Evolutionary conservation across 1,284 basidiomycete genomes (phyloP), one percentile per base, ranked within the genome.

Genomic region (Trichosporon coremiiforme): DNA sequence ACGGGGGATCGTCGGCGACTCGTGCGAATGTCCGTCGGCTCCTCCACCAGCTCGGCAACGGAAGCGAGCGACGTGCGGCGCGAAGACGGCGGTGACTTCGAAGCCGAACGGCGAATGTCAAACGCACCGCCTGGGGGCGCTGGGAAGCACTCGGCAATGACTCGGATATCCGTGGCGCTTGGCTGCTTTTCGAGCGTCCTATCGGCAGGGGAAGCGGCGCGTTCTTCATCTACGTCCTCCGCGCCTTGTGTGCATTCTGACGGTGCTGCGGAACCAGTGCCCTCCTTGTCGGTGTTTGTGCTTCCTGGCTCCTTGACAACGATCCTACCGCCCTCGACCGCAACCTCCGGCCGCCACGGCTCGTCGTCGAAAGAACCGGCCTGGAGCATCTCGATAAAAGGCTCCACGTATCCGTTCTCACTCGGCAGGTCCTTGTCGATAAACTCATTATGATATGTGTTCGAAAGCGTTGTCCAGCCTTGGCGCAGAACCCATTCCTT

Each of bases 381-480:
- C 17, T 60, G 29, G 9, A 60, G 57, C 57, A 60, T 33, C 31
- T 60, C 57, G 31, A 60, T 60, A 25, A 60, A 60, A 7, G 57
- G 57, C 31, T 60, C 31, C 31, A 33, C 31, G 31, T 33, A 60
- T 33, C 57, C 57, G 57, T 60, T 60, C 31, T 60, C 57, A 13
- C 57, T 60, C 31, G 57, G 57, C 17, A 60, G 15, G 17, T 31
- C 17, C 31, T 60, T 60, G 15, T 60, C 57, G 57, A 60, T 60
- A 13, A 60, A 60, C 57, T 60, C 57, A 31, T 60, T 60, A 35
- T 60, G 57, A n/a, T 60, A 60, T 33, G 57, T 60, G 57, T 60
- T 60, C 13, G 31, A 35, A 31, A 60, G 57, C 57, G 57, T 60
- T 25, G 31, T 35, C 57, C 57, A 60, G 13, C 57, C 57, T 25